phyloP scores from a whole-genome alignment of 73 alveolate species.

The Tetrahymena elliotti region DNA sequence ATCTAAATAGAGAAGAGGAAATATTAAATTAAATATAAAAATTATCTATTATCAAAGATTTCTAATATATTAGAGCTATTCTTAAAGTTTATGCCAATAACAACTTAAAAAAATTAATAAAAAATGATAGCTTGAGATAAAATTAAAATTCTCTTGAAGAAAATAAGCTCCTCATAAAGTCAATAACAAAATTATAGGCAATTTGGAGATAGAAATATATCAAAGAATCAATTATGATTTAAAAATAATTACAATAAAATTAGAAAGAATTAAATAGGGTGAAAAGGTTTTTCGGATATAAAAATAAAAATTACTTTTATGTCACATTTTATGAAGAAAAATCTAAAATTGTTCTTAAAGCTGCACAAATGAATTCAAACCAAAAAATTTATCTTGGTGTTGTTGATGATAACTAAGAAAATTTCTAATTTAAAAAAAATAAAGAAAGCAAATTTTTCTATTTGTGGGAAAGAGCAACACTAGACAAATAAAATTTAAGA shows the following conservation, averaged over 20 bases:
- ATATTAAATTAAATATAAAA: background rate
- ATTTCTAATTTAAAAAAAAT: background rate
- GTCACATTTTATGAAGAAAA: background rate
- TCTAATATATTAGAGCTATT: background rate
- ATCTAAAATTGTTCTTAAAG: background rate
- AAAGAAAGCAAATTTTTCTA: background rate
- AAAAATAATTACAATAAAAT: background rate
- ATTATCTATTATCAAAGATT: background rate
- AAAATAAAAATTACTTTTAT: too few relatives aligned
- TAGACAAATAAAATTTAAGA: background rate
- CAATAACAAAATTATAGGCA: too few relatives aligned
- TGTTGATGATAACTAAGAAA: background rate
- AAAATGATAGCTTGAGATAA: background rate
- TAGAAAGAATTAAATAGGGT: too few relatives aligned
- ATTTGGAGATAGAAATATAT: background rate
- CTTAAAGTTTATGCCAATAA: background rate
- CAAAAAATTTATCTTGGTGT: background rate
- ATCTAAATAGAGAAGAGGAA: background rate
- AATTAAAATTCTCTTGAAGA: background rate
- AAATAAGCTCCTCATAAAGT: too few relatives aligned
- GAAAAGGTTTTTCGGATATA: background rate
- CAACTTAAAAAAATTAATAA: background rate
- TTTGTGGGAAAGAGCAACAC: background rate
- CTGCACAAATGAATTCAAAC: background rate
- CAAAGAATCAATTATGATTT: background rate